phyloP scores from a whole-genome alignment of 2,329 filamentous ascomycete genomes.

The Colletotrichum orbiculare region DNA sequence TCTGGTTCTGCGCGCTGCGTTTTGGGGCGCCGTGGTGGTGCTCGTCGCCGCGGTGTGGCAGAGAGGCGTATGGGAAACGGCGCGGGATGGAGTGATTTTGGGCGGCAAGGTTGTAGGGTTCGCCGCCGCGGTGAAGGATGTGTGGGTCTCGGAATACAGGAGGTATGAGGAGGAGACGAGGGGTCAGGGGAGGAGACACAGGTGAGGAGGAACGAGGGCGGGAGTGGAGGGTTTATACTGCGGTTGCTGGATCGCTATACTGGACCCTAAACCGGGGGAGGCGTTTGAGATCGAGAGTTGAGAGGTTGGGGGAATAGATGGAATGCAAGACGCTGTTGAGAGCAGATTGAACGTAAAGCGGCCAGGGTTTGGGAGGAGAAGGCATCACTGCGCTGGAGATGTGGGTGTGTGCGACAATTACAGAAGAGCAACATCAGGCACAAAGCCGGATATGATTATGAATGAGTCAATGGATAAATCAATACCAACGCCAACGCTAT shows the following conservation, averaged over 20 bases:
- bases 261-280: too few relatives aligned
- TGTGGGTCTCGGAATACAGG: slow-evolving; percentile 69
- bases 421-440: background rate
- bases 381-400: background rate
- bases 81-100: slow-evolving; percentile 65
- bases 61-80: slow-evolving; percentile 73
- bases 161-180: slow-evolving; percentile 63
- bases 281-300: too few relatives aligned
- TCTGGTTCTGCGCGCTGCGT: slow-evolving; percentile 70
- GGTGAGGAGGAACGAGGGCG: slow-evolving; percentile 13
- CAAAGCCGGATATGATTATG: slow-evolving; percentile 19
- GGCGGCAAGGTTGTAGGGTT: slow-evolving; percentile 58
- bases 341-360: too few relatives aligned
- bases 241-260: too few relatives aligned
- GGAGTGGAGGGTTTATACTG: background rate
- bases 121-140: slow-evolving; percentile 59
- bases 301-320: too few relatives aligned
- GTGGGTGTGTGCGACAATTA: background rate
- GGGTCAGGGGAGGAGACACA: slow-evolving; percentile 38
- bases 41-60: slow-evolving; percentile 69
- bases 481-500: slow-evolving; percentile 57
- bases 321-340: too few relatives aligned
- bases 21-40: slow-evolving; percentile 71
- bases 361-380: background rate
- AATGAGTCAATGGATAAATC: slow-evolving; percentile 31